These are phyloP conservation scores for Trichoderma guizhouense DNA, from an alignment of 2,329 filamentous ascomycete genomes.

Conservation along the genomic window DNA sequence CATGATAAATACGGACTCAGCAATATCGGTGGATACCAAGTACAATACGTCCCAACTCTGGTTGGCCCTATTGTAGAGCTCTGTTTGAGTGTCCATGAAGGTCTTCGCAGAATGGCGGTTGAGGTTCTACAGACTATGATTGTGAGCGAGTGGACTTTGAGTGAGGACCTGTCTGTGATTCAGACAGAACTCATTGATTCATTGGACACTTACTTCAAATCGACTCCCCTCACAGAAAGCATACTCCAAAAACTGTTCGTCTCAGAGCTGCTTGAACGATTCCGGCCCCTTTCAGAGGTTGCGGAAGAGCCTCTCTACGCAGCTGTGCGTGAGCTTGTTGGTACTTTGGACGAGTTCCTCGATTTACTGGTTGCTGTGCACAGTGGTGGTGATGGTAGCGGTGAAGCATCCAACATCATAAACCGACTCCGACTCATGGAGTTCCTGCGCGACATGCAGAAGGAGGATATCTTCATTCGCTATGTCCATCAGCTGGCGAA, in stretches of 20 bases:
- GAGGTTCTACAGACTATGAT: slow-evolving; percentile 98
- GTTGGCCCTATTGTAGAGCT: slow-evolving; percentile 90
- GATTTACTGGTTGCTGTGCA: slow-evolving; percentile 89
- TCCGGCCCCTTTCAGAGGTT: slow-evolving; percentile 64
- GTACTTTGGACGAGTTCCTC: slow-evolving; percentile 83
- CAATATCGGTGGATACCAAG: slow-evolving; percentile 93
- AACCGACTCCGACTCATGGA: slow-evolving; percentile 91
- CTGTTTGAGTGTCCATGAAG: slow-evolving; percentile 92
- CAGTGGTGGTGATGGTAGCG: slow-evolving; percentile 66
- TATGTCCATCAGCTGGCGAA: slow-evolving; percentile 90
- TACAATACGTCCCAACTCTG: slow-evolving; percentile 92
- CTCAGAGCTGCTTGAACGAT: slow-evolving; percentile 75
- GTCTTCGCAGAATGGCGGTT: slow-evolving; percentile 82
- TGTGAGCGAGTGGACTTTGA: slow-evolving; percentile 94
- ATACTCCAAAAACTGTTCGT: slow-evolving; percentile 92
- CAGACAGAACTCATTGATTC: slow-evolving; percentile 97
- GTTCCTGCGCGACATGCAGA: slow-evolving; percentile 93
- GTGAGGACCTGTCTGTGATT: slow-evolving; percentile 84
- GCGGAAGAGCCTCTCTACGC: slow-evolving; percentile 70
- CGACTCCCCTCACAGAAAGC: slow-evolving; percentile 81
- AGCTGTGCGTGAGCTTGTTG: slow-evolving; percentile 74
- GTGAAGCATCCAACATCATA: slow-evolving; percentile 78
- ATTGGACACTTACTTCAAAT: slow-evolving; percentile 84
- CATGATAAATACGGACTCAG: slow-evolving; percentile 70
- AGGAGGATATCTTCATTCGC: slow-evolving; percentile 92